These are phyloP conservation scores for Yamadazyma blattariae DNA, from an alignment of 1,139 yeast genomes.

Conservation along the genomic window DNA sequence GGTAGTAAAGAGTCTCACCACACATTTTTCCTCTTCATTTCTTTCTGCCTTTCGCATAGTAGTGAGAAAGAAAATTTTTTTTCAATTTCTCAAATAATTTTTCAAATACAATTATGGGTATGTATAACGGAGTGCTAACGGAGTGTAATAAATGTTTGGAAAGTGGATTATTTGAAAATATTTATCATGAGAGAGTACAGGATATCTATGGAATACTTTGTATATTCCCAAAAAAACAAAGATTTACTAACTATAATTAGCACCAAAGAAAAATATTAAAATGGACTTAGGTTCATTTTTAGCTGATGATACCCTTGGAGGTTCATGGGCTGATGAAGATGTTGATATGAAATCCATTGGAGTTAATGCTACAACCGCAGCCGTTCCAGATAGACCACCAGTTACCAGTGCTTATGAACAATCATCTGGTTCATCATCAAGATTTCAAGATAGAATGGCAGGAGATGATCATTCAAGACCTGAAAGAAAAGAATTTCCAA, in stretches of 20 bases:
- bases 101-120: slow-evolving; percentile 5
- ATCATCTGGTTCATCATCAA: background rate
- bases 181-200: too few species aligned
- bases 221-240: too few species aligned
- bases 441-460: too few species aligned
- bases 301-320: slow-evolving; percentile 47
- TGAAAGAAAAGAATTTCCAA: slow-evolving; percentile 68
- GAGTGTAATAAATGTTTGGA: too few species aligned
- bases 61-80: too few species aligned
- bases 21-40: too few species aligned
- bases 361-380: slow-evolving; percentile 35
- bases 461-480: slow-evolving; percentile 17
- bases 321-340: slow-evolving; percentile 62
- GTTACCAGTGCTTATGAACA: slow-evolving; percentile 6
- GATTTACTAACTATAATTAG: too few species aligned
- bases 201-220: too few species aligned
- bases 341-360: slow-evolving; percentile 55
- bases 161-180: too few species aligned
- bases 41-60: too few species aligned
- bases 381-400: slow-evolving; percentile 19
- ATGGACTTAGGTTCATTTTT: slow-evolving; percentile 53
- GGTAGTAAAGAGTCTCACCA: too few species aligned
- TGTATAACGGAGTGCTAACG: slow-evolving; percentile 4
- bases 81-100: slow-evolving; percentile 3
- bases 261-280: slow-evolving; percentile 44